Evolutionary conservation across 73 alveolate species (phyloP).

Genomic region (Paramecium octaurelia): DNA sequence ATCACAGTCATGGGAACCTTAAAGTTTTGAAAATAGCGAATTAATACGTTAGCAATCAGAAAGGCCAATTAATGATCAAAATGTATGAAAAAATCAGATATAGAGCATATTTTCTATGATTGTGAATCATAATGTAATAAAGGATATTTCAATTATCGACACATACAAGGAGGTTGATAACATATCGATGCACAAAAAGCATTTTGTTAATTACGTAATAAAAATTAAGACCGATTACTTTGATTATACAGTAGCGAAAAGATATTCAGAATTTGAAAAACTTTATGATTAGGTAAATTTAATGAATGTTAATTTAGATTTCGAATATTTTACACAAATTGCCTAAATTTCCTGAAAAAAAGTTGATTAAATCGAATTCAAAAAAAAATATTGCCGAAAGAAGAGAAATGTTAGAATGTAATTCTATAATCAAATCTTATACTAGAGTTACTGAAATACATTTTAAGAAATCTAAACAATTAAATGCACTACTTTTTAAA

Average conservation of each 20-base stretch:
- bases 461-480: neutral
- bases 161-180: constrained; percentile 21
- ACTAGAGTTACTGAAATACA: neutral
- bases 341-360: constrained; percentile 41
- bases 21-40: neutral
- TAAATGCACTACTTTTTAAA: neutral
- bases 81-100: neutral
- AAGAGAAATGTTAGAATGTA: constrained; percentile 16
- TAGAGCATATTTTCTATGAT: neutral
- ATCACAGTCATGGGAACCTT: constrained; percentile 19
- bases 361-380: neutral
- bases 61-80: neutral
- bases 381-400: constrained; percentile 27
- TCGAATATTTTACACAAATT: neutral
- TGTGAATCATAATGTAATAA: neutral
- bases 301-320: neutral
- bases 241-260: neutral
- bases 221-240: constrained; percentile 4
- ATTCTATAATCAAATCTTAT: neutral
- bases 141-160: neutral
- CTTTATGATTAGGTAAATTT: constrained; percentile 1
- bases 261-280: constrained; percentile 28
- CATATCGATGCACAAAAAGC: constrained; percentile 15
- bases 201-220: constrained; percentile 12
- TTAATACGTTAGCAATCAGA: neutral